Conservation (phyloP, 441 rosid genomes). For the Melastoma candidum region DNA sequence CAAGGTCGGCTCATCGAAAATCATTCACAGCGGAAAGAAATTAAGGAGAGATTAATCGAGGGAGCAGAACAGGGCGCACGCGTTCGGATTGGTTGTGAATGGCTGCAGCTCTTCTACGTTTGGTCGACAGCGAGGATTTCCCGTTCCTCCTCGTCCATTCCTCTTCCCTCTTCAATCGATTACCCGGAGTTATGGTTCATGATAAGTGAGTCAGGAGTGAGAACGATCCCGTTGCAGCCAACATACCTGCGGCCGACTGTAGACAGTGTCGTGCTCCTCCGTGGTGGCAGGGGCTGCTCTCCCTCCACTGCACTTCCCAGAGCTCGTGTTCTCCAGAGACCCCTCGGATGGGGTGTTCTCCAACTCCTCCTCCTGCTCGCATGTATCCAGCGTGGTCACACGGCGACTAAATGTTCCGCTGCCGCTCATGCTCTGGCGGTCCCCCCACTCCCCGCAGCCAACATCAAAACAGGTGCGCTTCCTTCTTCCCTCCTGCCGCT, state of each 20-base stretch:
- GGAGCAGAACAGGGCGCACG: slow-evolving; percentile 25
- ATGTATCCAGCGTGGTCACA: slow-evolving; percentile 41
- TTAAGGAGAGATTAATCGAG: neutral
- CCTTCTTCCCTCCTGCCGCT: neutral
- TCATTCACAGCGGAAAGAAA: neutral
- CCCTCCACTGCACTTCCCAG: slow-evolving; percentile 20
- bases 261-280: slow-evolving; percentile 70
- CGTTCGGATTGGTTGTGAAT: slow-evolving; percentile 97
- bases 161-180: slow-evolving; percentile 32
- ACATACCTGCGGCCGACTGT: slow-evolving; percentile 46
- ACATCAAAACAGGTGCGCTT: slow-evolving; percentile 26
- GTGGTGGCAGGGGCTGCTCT: slow-evolving; percentile 20
- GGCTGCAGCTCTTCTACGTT: slow-evolving; percentile 85
- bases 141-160: slow-evolving; percentile 31
- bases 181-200: slow-evolving; percentile 3
- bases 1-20: neutral
- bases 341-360: slow-evolving; percentile 53
- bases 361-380: slow-evolving; percentile 31
- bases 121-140: slow-evolving; percentile 60
- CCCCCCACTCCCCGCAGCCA: slow-evolving; percentile 46
- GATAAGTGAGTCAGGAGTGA: too few species aligned
- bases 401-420: slow-evolving; percentile 47
- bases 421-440: slow-evolving; percentile 41
- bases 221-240: neutral
- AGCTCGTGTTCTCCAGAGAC: slow-evolving; percentile 45